A percentile compares a stretch with the other conserved stretches of the same genome.
These are phyloP conservation scores for Rehmannia glutinosa DNA, from an alignment of 257 asterid genomes.

Conservation along the genomic window DNA sequence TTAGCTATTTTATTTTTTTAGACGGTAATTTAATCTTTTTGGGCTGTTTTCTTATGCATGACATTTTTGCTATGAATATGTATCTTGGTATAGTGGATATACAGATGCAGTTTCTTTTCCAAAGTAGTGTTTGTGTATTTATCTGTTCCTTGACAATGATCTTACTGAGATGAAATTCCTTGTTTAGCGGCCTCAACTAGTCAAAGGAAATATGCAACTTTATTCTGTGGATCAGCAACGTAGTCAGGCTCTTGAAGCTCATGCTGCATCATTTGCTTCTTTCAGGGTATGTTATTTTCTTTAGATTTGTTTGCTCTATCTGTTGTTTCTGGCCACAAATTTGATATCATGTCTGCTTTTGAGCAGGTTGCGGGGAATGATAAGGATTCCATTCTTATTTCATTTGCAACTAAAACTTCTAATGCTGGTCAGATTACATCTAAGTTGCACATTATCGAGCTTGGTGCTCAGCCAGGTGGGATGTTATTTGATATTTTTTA, in stretches of 20 bases:
- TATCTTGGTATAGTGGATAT: background rate
- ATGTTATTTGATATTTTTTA: conserved; percentile 9
- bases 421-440: conserved; percentile 88
- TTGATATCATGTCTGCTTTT: conserved; percentile 19
- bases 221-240: conserved; percentile 96
- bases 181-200: conserved; percentile 87
- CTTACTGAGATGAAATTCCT: conserved; percentile 19
- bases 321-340: conserved; percentile 12
- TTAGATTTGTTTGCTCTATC: conserved; percentile 1
- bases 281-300: conserved; percentile 49
- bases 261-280: conserved; percentile 94
- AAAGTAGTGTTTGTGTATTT: background rate
- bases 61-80: background rate
- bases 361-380: conserved; percentile 86
- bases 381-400: conserved; percentile 86
- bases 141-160: conserved; percentile 13
- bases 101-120: background rate
- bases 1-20: background rate
- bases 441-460: conserved; percentile 92
- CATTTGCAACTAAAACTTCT: conserved; percentile 81
- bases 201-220: conserved; percentile 96
- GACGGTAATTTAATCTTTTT: background rate
- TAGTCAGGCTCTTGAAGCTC: conserved; percentile 99
- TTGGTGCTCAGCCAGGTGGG: conserved; percentile 98
- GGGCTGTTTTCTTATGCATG: background rate